Percentiles rank a stretch among this genome's conserved stretches.
phyloP scores from a whole-genome alignment of 1,284 basidiomycete genomes.

The Pyrrhoderma noxium region DNA sequence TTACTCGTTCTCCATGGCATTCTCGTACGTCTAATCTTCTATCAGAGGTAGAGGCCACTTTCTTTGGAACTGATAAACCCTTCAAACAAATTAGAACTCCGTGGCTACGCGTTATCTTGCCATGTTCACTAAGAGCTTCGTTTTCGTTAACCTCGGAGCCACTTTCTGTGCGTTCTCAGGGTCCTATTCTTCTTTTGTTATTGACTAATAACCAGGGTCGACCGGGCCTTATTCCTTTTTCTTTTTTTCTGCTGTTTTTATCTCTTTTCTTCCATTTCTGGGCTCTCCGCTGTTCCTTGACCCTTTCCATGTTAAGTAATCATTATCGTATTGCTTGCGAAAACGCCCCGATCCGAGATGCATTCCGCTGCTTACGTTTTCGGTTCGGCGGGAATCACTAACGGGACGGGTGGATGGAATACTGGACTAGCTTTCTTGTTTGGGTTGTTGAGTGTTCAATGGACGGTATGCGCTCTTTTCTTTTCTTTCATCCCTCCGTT shows the following conservation, averaged over 20 bases:
- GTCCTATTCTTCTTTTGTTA: background rate
- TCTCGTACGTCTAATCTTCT: slow-evolving; percentile 36
- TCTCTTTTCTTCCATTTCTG: background rate
- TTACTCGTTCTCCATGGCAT: slow-evolving; percentile 70
- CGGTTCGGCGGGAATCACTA: slow-evolving; percentile 56
- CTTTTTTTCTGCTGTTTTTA: background rate
- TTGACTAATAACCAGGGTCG: slow-evolving; percentile 36
- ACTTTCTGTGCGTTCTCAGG: slow-evolving; percentile 41
- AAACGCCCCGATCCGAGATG: slow-evolving; percentile 73
- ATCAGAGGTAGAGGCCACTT: background rate
- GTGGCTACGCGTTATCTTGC: slow-evolving; percentile 78
- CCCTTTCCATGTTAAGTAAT: slow-evolving; percentile 56
- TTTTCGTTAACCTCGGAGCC: slow-evolving; percentile 83
- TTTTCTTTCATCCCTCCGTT: background rate
- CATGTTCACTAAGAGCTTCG: slow-evolving; percentile 69
- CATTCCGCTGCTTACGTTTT: slow-evolving; percentile 77
- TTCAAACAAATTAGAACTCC: slow-evolving; percentile 50
- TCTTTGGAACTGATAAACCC: background rate
- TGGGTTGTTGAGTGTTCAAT: slow-evolving; percentile 85
- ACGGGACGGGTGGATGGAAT: slow-evolving; percentile 76
- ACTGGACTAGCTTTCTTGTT: slow-evolving; percentile 81
- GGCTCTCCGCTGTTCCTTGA: slow-evolving; percentile 1
- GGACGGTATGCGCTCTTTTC: slow-evolving; percentile 56
- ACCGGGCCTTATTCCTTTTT: slow-evolving; percentile 30
- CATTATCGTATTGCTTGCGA: slow-evolving; percentile 79